phyloP scores from a whole-genome alignment of 2,329 filamentous ascomycete species.

The Phaeosphaeriaceae sp. region DNA sequence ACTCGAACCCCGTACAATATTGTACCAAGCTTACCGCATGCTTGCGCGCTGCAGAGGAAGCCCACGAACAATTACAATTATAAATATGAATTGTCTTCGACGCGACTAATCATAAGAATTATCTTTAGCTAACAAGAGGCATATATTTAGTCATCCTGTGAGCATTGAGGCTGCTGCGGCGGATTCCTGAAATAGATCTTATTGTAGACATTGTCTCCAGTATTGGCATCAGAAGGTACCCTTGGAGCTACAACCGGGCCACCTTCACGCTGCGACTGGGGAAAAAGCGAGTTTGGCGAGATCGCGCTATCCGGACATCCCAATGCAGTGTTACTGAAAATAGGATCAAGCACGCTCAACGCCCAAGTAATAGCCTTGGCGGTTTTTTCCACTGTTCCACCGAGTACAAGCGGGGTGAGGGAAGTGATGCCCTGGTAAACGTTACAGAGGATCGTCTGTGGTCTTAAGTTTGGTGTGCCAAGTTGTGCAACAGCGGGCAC shows the following conservation, averaged over 20 bases:
- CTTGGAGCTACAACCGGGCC: conserved; percentile 37
- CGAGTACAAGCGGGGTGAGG: conserved; percentile 41
- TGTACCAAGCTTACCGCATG: too few relatives aligned
- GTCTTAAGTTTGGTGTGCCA: conserved; percentile 40
- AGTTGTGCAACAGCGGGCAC: conserved; percentile 35
- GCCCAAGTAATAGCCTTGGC: conserved; percentile 36
- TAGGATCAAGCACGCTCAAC: conserved; percentile 36
- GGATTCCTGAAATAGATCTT: conserved; percentile 38
- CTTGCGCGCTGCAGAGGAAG: too few relatives aligned
- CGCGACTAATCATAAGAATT: too few relatives aligned
- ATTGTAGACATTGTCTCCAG: conserved; percentile 46
- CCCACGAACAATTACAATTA: too few relatives aligned
- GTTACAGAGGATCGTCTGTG: conserved; percentile 42
- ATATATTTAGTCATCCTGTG: neutral
- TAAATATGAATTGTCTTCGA: too few relatives aligned
- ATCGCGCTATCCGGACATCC: conserved; percentile 40
- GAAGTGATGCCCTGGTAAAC: conserved; percentile 46
- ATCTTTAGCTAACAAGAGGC: neutral
- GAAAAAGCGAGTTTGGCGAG: conserved; percentile 38
- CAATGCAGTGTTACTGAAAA: conserved; percentile 36
- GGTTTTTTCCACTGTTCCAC: conserved; percentile 26
- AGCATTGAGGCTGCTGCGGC: neutral
- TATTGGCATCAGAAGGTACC: conserved; percentile 26
- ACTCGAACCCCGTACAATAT: too few relatives aligned
- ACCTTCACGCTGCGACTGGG: conserved; percentile 32